Base-by-base conservation (phyloP, 805 yeast genomes). In the Diddensiella santjacobensis region DNA sequence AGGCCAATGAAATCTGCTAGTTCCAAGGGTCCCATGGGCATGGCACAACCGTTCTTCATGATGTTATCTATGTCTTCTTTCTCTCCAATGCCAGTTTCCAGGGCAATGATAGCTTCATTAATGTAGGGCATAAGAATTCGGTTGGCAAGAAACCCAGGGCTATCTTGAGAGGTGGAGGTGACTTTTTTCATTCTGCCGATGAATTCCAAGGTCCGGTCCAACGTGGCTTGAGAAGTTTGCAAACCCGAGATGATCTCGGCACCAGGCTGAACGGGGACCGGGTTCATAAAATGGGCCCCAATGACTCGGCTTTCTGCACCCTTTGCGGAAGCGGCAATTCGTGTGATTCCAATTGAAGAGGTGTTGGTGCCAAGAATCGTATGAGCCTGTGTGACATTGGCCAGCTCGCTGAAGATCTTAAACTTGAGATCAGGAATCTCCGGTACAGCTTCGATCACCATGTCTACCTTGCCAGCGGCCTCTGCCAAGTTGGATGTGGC, bases 21-120 rank as follows among this genome's bases (percentile, higher is more conserved):
- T 13, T 65, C 67, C 24, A 71, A 56, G 2, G 74, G 74, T 4
- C 74, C 74, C 73, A 71, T 69, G 20, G 74, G 74, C 72, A 71
- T 67, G 22, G 74, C 75, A 51, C 74, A 71, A 22, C 75, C 74
- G 50, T 68, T 69, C 58, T 63, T 66, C 73, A 71, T 70, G 55
- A 71, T 71, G 51, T 56, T 67, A 58, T 71, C 74, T 45, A 71
- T 69, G 49, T 69, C 73, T 50, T 71, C 72, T 48, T 63, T 60
- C 26, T 53, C 33, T 40, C 74, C 74, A 20, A 69, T 50, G 10
- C 74, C 74, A 17, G 67, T 64, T 59, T 71, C 74, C 6, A 64
- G 50, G 36, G 67, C 59, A 31, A 67, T 57, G 47, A 70, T 62
- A 13, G 75, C 74, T 59, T 71, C 75, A 52, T 71, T 71, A 58